Evolutionary conservation across 176 grass and related monocot species (phyloP).

Genomic region (Oryza glumipatula): DNA sequence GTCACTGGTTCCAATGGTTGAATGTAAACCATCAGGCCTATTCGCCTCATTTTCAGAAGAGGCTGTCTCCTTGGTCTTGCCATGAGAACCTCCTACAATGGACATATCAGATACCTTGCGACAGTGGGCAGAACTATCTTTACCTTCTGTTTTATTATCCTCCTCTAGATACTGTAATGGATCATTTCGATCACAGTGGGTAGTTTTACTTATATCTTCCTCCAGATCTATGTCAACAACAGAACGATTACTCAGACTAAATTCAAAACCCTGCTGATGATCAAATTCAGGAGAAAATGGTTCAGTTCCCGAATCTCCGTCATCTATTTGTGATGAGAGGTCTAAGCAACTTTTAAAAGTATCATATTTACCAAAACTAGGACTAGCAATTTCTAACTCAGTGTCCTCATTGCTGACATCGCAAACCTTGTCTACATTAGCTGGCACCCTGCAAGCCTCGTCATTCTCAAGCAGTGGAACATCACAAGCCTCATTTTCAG

Average conservation of each 20-base stretch:
- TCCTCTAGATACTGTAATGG: slow-evolving; percentile 30
- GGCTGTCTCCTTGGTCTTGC: slow-evolving; percentile 26
- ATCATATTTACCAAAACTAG: slow-evolving; percentile 66
- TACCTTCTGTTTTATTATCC: slow-evolving; percentile 26
- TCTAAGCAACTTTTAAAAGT: slow-evolving; percentile 90
- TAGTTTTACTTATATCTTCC: slow-evolving; percentile 44
- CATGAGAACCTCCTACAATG: slow-evolving; percentile 29
- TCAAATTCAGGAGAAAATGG: slow-evolving; percentile 54
- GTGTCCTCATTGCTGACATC: slow-evolving; percentile 7
- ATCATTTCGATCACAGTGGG: slow-evolving; percentile 40
- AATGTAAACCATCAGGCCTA: slow-evolving; percentile 41
- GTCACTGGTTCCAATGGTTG: slow-evolving; percentile 45
- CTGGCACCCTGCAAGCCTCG: slow-evolving; percentile 2
- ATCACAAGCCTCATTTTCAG: slow-evolving; percentile 39
- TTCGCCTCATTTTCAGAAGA: slow-evolving; percentile 31
- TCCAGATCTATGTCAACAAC: slow-evolving; percentile 40
- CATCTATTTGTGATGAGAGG: slow-evolving; percentile 62
- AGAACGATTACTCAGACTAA: slow-evolving; percentile 47
- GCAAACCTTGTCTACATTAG: slow-evolving; percentile 31
- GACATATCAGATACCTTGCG: slow-evolving; percentile 39
- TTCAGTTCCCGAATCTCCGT: slow-evolving; percentile 57
- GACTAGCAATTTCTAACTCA: slow-evolving; percentile 31
- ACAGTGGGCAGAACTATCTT: slow-evolving; percentile 22
- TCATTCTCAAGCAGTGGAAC: slow-evolving; percentile 32
- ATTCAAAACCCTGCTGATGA: slow-evolving; percentile 34